Conservation (phyloP, 352 stramenopile species). For the Phytophthora pini region DNA sequence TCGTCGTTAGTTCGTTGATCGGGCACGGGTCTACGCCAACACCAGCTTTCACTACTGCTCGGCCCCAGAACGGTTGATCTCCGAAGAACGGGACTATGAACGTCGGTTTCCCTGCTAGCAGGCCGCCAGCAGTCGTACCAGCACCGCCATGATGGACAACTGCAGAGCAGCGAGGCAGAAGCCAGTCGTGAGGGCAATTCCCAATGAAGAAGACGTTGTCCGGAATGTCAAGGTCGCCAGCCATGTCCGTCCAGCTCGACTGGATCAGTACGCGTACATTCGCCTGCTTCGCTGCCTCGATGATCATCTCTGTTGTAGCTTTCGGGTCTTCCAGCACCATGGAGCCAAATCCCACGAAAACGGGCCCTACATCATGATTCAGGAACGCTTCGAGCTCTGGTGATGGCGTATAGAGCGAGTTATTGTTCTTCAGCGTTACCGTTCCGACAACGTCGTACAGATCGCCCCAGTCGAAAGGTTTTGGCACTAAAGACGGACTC, state of each 20-base stretch:
- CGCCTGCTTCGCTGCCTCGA: constrained; percentile 63
- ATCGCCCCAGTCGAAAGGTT: constrained; percentile 88
- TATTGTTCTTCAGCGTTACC: constrained; percentile 53
- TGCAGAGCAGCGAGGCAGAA: constrained; percentile 84
- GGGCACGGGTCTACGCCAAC: constrained; percentile 87
- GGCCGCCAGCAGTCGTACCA: constrained; percentile 89
- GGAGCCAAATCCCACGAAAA: constrained; percentile 94
- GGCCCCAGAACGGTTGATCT: constrained; percentile 94
- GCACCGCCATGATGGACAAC: constrained; percentile 84
- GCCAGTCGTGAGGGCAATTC: constrained; percentile 89
- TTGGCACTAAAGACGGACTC: constrained; percentile 82
- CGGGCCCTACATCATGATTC: constrained; percentile 53
- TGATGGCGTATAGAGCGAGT: constrained; percentile 45
- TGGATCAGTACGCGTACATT: constrained; percentile 88
- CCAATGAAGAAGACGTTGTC: constrained; percentile 64
- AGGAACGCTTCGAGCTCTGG: constrained; percentile 67
- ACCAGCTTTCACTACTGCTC: constrained; percentile 77
- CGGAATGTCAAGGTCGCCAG: constrained; percentile 41
- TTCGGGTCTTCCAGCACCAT: constrained; percentile 91
- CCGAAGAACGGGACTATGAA: constrained; percentile 96
- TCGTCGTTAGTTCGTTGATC: constrained; percentile 78
- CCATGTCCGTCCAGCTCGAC: constrained; percentile 84
- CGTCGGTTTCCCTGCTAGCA: constrained; percentile 90
- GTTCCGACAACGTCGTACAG: constrained; percentile 89
- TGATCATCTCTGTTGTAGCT: constrained; percentile 79